Evolutionary conservation across 768 basidiomycete genomes (phyloP).

Genomic region (Chlorophyllum brunneum): DNA sequence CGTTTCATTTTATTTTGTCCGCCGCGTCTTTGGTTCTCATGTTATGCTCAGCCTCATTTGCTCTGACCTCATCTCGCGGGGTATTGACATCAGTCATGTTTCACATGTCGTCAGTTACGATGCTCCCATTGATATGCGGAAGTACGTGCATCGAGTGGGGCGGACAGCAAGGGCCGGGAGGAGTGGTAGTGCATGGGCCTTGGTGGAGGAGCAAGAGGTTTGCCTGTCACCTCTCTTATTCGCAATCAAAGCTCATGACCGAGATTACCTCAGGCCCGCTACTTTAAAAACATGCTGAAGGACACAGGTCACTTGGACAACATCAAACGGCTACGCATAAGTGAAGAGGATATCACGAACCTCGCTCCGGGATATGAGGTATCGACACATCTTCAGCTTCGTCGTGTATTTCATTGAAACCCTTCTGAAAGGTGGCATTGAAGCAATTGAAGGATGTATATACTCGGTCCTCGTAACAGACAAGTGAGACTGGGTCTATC

Average conservation of each 20-base stretch:
- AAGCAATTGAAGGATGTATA: slow-evolving; percentile 36
- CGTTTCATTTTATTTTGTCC: slow-evolving; percentile 20
- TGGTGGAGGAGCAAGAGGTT: slow-evolving; percentile 94
- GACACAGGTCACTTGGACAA: slow-evolving; percentile 64
- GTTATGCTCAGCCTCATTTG: slow-evolving; percentile 72
- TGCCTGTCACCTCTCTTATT: slow-evolving; percentile 10
- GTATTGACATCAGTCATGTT: slow-evolving; percentile 91
- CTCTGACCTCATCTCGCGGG: slow-evolving; percentile 93
- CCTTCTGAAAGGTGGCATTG: slow-evolving; percentile 29
- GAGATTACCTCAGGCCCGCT: slow-evolving; percentile 55
- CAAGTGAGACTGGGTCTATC: slow-evolving; percentile 29
- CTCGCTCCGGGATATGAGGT: slow-evolving; percentile 70
- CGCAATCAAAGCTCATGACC: not conserved
- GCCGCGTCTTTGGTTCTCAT: not conserved
- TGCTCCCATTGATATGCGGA: slow-evolving; percentile 93
- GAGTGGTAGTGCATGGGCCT: slow-evolving; percentile 85
- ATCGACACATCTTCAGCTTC: not conserved
- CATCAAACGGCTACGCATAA: slow-evolving; percentile 65
- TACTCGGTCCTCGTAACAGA: slow-evolving; percentile 20
- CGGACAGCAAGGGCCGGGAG: slow-evolving; percentile 93
- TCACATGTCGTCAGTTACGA: slow-evolving; percentile 95
- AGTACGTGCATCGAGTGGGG: slow-evolving; percentile 97
- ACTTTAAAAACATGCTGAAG: slow-evolving; percentile 83
- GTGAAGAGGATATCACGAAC: slow-evolving; percentile 54
- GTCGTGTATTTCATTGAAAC: not conserved